Base-by-base conservation (phyloP, 192 early-diverging fungal genomes). In the Gaertneriomyces sp. region DNA sequence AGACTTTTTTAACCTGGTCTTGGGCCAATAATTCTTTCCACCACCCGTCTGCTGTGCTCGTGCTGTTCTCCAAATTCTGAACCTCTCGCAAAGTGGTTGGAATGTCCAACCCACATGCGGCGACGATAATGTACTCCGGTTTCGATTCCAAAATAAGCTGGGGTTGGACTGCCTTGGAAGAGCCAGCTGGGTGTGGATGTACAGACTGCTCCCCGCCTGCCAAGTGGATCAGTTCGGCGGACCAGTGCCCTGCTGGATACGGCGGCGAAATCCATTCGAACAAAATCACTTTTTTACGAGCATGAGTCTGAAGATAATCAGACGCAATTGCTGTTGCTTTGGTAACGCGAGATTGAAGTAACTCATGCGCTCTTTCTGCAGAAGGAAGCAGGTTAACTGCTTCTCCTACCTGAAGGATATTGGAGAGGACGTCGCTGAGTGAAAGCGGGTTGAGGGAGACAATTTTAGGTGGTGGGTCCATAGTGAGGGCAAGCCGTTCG, bases 191-290 rank as follows among this genome's bases (percentile, higher is more conserved):
- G 8, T 71, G 58, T 10, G 74, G 74, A 41, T 66, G 64, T 7
- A 80, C 57, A 20, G 77, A 65, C n/a, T 78, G 75, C 6, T 42
- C 33, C 6, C 72, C 78, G 9, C 80, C 83, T 40, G 83, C 83
- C 63, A 80, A 66, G 17, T 80, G 57, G 42, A 85, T 76, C 45
- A 85, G 59, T 61, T 85, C 74, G 5, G n/a, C 50, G 1, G 44
- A 73, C 76, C 80, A 84, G 53, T 82, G 81, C 9, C 80, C 80
- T 14, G 71, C 79, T 4, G 78, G 77, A 53, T 74, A 82, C 17
- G 79, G 69, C 16, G 83, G 83, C 63, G 80, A 76, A 38, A 75
- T 68, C 83, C 83, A 85, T 59, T 85, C 83, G 9, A 82, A 53
- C 53, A 78, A 81, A 25, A 64, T 49, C 47, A 80, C 76, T 47